Conservation (phyloP, 2,329 filamentous ascomycete species). For the Parascedosporium putredinis region DNA sequence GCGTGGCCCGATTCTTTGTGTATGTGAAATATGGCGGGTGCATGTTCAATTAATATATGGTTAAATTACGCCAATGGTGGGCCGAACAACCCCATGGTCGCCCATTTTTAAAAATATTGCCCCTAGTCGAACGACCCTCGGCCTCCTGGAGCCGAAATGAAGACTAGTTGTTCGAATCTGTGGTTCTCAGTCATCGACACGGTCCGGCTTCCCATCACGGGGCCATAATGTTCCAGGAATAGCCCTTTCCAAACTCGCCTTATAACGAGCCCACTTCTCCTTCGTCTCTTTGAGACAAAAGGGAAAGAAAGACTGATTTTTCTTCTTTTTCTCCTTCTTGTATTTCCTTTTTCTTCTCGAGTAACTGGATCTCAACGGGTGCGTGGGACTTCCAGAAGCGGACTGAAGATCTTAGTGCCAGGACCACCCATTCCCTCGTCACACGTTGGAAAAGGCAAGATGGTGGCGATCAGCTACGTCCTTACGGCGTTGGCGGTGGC, state of each 20-base stretch:
- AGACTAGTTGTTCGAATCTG: neutral
- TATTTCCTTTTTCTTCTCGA: too few species aligned
- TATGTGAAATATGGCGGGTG: neutral
- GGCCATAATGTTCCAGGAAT: neutral
- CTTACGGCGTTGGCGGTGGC: neutral
- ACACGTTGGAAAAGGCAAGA: neutral
- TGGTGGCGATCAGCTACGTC: neutral
- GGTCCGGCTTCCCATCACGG: neutral
- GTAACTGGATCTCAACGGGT: too few species aligned
- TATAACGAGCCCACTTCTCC: conserved; percentile 1
- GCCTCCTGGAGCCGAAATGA: neutral
- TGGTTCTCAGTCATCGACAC: neutral
- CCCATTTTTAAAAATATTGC: neutral
- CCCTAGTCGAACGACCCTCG: neutral
- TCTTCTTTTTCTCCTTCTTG: too few species aligned
- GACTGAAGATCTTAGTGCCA: too few species aligned
- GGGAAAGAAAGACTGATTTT: too few species aligned
- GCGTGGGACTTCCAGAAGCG: too few species aligned
- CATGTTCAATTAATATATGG: conserved; percentile 1
- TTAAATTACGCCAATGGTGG: neutral
- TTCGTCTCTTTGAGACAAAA: neutral
- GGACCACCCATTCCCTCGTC: too few species aligned
- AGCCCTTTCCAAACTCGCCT: neutral
- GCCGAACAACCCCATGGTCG: neutral
- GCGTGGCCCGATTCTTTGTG: neutral